Evolutionary conservation across 1,284 basidiomycete genomes (phyloP), one percentile per base, ranked within the genome.

Genomic region (Agaricales sp.): DNA sequence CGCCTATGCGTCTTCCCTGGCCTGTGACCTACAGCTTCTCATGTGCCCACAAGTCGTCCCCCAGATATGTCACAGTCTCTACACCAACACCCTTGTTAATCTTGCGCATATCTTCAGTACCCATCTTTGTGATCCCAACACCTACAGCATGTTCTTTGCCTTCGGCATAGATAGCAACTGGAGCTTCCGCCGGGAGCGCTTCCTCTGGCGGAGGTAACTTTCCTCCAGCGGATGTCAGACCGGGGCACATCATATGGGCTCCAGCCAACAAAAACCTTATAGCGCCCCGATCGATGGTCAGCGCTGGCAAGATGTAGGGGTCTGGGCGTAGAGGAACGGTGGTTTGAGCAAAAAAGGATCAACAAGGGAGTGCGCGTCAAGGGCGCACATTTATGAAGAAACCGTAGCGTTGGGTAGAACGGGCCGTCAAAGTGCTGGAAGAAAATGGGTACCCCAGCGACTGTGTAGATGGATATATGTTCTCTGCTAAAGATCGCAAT

Each of bases 361-460:
- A 46, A 24, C 22, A 13, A 24, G 44, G 25, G 21, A 38, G 30
- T 19, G 14, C 6, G 44, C 16, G 13, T 43, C 44, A 51, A n/a
- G 35, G 14, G 26, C 86, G 60, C 61, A 92, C 92, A 98, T 71
- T 88, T 86, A 67, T 99, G 96, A 52, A 98, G 69, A 3, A 98
- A 66, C 54, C 85, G 79, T 53, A 99, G 70, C 1, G 91, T 92
- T 2, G 96, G 95, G 61, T 85, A 85, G 60, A 91, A 82, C 0
- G 92, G 92, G 0, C 92, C 93, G 66, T 99, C 95, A 63, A 91
- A 94, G 66, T 97, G 93, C 66, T 99, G 94, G 74, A 97, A 95
- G 69, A 97, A 91, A 52, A 99, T 65, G 3, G 95, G 93, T 61
- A 88, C 84, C 44, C 82, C 77, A 55, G 92, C 78, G 30, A 95